Evolutionary conservation across 208 protist species (phyloP).

Genomic region (Naegleria lovaniensis): DNA sequence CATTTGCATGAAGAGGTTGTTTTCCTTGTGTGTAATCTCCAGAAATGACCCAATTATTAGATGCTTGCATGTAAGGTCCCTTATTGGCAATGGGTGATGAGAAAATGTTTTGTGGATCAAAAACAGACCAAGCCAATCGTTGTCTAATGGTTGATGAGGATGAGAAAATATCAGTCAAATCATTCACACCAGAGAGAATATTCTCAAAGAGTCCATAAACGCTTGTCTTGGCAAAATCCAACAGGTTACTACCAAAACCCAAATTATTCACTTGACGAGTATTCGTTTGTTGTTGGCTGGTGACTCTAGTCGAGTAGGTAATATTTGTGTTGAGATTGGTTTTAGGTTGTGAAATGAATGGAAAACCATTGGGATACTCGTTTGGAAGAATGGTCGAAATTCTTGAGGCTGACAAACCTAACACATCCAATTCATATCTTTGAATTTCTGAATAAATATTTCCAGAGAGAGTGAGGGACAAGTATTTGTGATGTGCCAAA

Average conservation of each 20-base stretch:
- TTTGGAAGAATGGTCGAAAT: background rate
- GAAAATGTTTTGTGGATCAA: background rate
- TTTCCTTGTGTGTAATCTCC: background rate
- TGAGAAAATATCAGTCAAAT: background rate
- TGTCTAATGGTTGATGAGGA: background rate
- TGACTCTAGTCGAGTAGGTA: background rate
- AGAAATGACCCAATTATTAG: constrained; percentile 25
- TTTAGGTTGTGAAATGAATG: background rate
- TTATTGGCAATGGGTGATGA: background rate
- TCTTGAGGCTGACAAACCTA: background rate
- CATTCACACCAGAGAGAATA: background rate
- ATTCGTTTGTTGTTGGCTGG: background rate
- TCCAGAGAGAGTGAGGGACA: background rate
- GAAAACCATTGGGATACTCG: background rate
- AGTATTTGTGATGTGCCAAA: background rate
- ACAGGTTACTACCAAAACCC: too few relatives aligned
- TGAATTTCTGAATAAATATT: background rate
- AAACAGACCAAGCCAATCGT: background rate
- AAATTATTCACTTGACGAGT: too few relatives aligned
- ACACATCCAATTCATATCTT: background rate
- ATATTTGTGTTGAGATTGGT: background rate
- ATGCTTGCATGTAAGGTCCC: background rate
- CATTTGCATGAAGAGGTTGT: background rate
- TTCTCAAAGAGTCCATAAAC: background rate
- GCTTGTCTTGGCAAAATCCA: too few relatives aligned